phyloP scores from a whole-genome alignment of 495 filamentous ascomycete genomes.

The Neurospora sp. region DNA sequence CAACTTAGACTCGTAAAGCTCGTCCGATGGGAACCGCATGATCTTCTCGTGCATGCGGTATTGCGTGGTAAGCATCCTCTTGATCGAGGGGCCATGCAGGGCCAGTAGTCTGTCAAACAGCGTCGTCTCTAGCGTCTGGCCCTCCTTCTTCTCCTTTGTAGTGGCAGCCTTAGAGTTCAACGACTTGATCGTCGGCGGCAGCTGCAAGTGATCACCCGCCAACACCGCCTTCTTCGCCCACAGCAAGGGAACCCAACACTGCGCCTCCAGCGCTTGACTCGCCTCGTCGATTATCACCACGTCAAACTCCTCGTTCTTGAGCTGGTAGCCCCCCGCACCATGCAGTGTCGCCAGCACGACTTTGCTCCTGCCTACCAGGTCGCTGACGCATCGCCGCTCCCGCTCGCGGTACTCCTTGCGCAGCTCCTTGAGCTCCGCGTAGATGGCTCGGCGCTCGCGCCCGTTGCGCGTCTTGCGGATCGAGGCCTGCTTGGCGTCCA shows the following conservation, averaged over 20 bases:
- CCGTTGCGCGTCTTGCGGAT: slow-evolving; percentile 80
- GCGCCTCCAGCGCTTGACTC: slow-evolving; percentile 89
- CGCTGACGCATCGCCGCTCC: slow-evolving; percentile 68
- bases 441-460: slow-evolving; percentile 70
- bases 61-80: slow-evolving; percentile 92
- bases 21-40: slow-evolving; percentile 85
- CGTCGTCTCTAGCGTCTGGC: slow-evolving; percentile 65
- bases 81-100: slow-evolving; percentile 74
- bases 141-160: slow-evolving; percentile 18
- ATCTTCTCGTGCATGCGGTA: slow-evolving; percentile 97
- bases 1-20: slow-evolving; percentile 74
- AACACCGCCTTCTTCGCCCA: slow-evolving; percentile 74
- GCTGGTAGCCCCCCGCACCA: slow-evolving; percentile 78
- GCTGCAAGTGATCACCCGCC: slow-evolving; percentile 87
- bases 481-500: slow-evolving; percentile 82
- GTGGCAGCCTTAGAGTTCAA: slow-evolving; percentile 41
- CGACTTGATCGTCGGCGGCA: slow-evolving; percentile 91
- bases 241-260: slow-evolving; percentile 93
- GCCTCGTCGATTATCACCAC: slow-evolving; percentile 94
- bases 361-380: slow-evolving; percentile 63
- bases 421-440: slow-evolving; percentile 71
- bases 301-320: slow-evolving; percentile 75
- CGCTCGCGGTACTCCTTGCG: slow-evolving; percentile 82
- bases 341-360: slow-evolving; percentile 90
- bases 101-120: slow-evolving; percentile 81